phyloP scores from a whole-genome alignment of 2,329 filamentous ascomycete species.

The Cercospora sp. region DNA sequence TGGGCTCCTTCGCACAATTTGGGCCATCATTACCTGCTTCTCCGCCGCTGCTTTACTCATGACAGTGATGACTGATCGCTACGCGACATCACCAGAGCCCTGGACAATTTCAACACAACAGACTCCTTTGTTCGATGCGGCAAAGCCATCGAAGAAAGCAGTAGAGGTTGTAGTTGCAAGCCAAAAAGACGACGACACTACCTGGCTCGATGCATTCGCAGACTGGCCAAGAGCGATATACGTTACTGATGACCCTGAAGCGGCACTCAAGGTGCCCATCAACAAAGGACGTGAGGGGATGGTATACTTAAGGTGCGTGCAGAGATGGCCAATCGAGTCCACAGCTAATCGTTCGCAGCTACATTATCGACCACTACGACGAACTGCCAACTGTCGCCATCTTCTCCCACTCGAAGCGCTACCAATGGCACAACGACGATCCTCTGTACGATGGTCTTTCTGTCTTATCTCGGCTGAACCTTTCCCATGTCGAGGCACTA shows the following conservation, averaged over 20 bases:
- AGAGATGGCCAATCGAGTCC: too few relatives aligned
- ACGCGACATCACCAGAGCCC: not conserved
- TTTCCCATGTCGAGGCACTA: slow-evolving; percentile 50
- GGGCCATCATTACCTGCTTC: not conserved
- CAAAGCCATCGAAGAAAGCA: not conserved
- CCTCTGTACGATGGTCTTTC: slow-evolving; percentile 51
- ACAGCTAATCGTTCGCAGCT: slow-evolving; percentile 31
- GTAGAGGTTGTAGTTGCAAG: slow-evolving; percentile 7
- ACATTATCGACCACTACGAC: slow-evolving; percentile 59
- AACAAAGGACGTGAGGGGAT: slow-evolving; percentile 54
- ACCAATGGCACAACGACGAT: slow-evolving; percentile 58
- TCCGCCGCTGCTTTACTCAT: not conserved
- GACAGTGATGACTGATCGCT: not conserved
- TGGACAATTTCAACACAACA: not conserved
- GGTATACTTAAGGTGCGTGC: slow-evolving; percentile 50
- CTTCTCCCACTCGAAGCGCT: slow-evolving; percentile 59
- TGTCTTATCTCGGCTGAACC: slow-evolving; percentile 51
- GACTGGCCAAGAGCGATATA: slow-evolving; percentile 46
- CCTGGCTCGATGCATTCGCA: slow-evolving; percentile 45
- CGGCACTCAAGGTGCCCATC: slow-evolving; percentile 44
- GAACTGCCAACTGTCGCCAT: slow-evolving; percentile 55
- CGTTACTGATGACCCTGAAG: slow-evolving; percentile 43
- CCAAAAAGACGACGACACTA: slow-evolving; percentile 30
- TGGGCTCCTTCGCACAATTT: not conserved
- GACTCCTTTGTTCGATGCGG: not conserved